A percentile compares a stretch with the other conserved stretches of the same genome.
phyloP scores from a whole-genome alignment of 2,329 filamentous ascomycete genomes.

The Chrysosporium queenslandicum region DNA sequence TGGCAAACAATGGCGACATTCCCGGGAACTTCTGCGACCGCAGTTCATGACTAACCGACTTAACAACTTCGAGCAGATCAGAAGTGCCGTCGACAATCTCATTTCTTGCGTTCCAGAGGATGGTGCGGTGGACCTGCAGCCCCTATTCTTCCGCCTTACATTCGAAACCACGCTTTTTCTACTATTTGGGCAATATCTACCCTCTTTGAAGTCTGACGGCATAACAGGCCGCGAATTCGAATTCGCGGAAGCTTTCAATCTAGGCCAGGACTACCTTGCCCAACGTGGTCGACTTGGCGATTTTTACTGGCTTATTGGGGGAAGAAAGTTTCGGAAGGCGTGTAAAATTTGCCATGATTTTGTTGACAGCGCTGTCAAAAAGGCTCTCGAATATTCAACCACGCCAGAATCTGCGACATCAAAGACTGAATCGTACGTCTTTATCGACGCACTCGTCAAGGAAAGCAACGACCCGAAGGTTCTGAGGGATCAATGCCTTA shows the following conservation, averaged over 20 bases:
- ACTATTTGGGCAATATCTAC: constrained; percentile 55
- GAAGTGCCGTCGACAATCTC: constrained; percentile 49
- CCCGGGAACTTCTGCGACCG: constrained; percentile 36
- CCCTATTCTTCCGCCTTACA: constrained; percentile 55
- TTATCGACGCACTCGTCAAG: constrained; percentile 64
- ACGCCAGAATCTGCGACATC: constrained; percentile 35
- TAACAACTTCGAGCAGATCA: constrained; percentile 48
- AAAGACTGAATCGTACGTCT: constrained; percentile 35
- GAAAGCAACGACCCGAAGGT: constrained; percentile 52
- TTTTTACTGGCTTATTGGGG: constrained; percentile 25
- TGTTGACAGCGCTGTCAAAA: constrained; percentile 23
- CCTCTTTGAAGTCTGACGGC: constrained; percentile 29
- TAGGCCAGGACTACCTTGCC: constrained; percentile 21
- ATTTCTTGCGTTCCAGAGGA: constrained; percentile 49
- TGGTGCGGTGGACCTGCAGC: constrained; percentile 45
- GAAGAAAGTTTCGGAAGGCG: constrained; percentile 23
- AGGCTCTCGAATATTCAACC: constrained; percentile 16
- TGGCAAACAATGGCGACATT: constrained; percentile 39
- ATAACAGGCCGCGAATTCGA: constrained; percentile 6
- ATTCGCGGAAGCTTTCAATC: constrained; percentile 22
- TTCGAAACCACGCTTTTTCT: constrained; percentile 75
- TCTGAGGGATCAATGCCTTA: constrained; percentile 65
- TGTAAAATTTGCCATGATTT: constrained; percentile 21
- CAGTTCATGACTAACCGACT: constrained; percentile 45
- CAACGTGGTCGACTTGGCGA: constrained; percentile 25